phyloP scores from a whole-genome alignment of 306 rosid genomes.

The Herpetospermum pedunculosum region DNA sequence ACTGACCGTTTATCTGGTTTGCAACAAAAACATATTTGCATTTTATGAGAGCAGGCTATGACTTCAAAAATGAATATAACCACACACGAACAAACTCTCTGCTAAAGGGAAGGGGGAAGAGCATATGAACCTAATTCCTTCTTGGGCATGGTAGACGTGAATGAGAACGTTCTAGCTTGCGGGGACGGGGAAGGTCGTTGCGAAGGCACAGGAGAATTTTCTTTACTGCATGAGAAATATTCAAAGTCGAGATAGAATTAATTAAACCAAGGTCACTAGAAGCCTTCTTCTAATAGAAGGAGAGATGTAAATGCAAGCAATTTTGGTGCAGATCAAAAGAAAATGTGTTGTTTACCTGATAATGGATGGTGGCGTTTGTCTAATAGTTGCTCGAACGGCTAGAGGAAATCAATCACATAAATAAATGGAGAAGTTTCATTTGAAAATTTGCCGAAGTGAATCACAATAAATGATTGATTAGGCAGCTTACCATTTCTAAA shows the following conservation, averaged over 20 bases:
- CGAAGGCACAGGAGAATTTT: conserved; percentile 57
- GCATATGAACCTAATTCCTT: conserved; percentile 49
- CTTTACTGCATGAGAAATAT: conserved; percentile 44
- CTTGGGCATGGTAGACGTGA: conserved; percentile 66
- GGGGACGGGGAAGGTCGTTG: conserved; percentile 34
- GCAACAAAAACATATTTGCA: conserved; percentile 1
- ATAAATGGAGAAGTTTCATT: conserved; percentile 8
- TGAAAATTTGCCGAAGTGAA: conserved; percentile 9
- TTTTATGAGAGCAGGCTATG: background rate
- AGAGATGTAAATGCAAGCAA: background rate
- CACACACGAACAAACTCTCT: background rate
- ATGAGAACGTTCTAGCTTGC: conserved; percentile 52
- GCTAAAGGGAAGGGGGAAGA: background rate
- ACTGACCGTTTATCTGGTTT: conserved; percentile 63
- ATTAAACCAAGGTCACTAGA: background rate
- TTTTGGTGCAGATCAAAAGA: background rate
- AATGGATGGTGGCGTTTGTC: conserved; percentile 62
- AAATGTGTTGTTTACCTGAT: conserved; percentile 35
- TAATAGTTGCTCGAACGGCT: conserved; percentile 87
- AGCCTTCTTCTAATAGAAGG: no score
- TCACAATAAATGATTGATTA: conserved; percentile 1
- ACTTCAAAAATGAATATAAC: background rate
- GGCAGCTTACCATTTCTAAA: conserved; percentile 55
- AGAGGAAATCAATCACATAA: conserved; percentile 19
- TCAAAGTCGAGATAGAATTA: background rate